A percentile compares a stretch with the other conserved stretches of the same genome.
Evolutionary conservation across 2,329 filamentous ascomycete genomes (phyloP).

Genomic region (Pyrenophora seminiperda): DNA sequence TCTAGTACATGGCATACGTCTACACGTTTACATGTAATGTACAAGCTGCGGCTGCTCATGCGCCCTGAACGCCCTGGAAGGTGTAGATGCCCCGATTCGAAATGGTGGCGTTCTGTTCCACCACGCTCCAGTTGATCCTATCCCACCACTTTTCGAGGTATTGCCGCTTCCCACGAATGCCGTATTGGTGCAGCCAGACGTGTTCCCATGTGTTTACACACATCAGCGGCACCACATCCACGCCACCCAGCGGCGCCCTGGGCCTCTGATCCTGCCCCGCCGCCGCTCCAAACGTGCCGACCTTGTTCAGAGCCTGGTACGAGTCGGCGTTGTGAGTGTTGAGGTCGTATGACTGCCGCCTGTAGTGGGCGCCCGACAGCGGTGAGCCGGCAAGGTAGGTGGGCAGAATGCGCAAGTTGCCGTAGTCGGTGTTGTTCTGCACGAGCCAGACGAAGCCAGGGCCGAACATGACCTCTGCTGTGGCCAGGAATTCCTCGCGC

Average conservation of each 20-base stretch:
- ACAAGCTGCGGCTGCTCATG: constrained; percentile 17
- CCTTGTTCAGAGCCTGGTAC: constrained; percentile 43
- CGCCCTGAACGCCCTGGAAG: neutral
- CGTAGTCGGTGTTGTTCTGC: constrained; percentile 52
- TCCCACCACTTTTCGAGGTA: constrained; percentile 88
- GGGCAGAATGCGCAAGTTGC: constrained; percentile 70
- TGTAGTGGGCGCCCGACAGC: constrained; percentile 82
- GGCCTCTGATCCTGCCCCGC: constrained; percentile 33
- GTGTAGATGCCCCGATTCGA: neutral
- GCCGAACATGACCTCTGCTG: constrained; percentile 90
- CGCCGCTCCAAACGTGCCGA: constrained; percentile 48
- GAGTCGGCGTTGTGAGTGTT: constrained; percentile 59
- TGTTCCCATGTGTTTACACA: constrained; percentile 98
- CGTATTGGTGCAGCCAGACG: constrained; percentile 84
- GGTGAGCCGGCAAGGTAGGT: constrained; percentile 94
- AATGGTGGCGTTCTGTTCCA: constrained; percentile 50
- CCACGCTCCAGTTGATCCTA: constrained; percentile 80
- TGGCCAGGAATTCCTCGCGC: constrained; percentile 76
- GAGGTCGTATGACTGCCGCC: constrained; percentile 70
- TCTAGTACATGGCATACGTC: too few relatives aligned
- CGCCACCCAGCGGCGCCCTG: constrained; percentile 66
- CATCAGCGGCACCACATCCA: constrained; percentile 74
- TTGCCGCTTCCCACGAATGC: constrained; percentile 72
- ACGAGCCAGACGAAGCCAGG: constrained; percentile 98
- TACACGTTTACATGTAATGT: constrained; percentile 29